phyloP scores from a whole-genome alignment of 2,329 filamentous ascomycete species.

The Pyrenophora tritici-repentis region DNA sequence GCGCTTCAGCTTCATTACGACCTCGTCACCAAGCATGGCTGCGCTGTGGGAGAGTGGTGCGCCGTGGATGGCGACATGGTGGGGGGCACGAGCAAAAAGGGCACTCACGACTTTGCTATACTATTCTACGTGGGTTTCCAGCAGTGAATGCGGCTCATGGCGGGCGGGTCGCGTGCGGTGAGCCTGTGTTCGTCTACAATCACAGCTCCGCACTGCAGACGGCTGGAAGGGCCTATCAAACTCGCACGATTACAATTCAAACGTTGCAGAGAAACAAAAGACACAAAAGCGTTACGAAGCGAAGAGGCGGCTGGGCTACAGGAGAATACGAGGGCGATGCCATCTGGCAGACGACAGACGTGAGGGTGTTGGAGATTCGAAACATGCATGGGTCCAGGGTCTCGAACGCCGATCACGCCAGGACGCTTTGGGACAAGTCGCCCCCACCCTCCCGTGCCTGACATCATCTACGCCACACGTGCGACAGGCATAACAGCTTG shows the following conservation, averaged over 20 bases:
- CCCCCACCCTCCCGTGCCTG: constrained; percentile 24
- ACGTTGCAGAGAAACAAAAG: neutral
- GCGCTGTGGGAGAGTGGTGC: constrained; percentile 7
- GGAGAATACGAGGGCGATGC: constrained; percentile 10
- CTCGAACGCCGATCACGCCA: constrained; percentile 24
- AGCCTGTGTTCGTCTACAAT: constrained; percentile 23
- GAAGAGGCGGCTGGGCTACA: constrained; percentile 3
- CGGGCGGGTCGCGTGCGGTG: constrained; percentile 27
- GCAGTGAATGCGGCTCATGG: constrained; percentile 36
- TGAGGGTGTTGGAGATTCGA: constrained; percentile 21
- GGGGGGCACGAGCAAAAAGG: constrained; percentile 8
- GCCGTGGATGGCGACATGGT: constrained; percentile 9
- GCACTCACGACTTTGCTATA: constrained; percentile 31
- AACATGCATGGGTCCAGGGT: constrained; percentile 28
- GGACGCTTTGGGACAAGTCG: constrained; percentile 27
- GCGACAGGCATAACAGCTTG: constrained; percentile 10
- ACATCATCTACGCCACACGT: constrained; percentile 32
- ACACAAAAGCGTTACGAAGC: neutral
- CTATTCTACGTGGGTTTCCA: constrained; percentile 18
- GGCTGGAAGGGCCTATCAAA: constrained; percentile 8
- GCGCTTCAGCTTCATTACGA: constrained; percentile 31
- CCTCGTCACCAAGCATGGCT: constrained; percentile 25
- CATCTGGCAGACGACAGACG: constrained; percentile 14
- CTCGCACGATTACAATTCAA: constrained; percentile 5
- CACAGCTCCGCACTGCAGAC: constrained; percentile 16